Conservation (phyloP, 2,329 filamentous ascomycete genomes). For the Tolypocladium album region DNA sequence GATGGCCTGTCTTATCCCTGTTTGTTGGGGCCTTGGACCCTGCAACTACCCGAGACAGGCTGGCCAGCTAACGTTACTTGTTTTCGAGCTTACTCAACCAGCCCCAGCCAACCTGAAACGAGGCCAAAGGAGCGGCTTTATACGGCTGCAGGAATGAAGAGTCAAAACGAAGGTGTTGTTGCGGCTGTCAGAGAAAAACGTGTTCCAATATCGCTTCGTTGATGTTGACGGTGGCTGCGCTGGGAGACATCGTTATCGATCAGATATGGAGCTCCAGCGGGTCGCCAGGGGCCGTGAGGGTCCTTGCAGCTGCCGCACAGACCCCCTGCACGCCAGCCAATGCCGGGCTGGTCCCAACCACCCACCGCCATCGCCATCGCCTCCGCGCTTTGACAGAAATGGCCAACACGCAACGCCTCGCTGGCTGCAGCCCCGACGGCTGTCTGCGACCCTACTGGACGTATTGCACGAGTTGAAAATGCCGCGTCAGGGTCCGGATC, state of each 20-base stretch:
- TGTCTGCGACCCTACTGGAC: not conserved
- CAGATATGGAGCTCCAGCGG: not conserved
- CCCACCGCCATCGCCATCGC: not conserved
- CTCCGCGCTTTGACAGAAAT: too few species aligned
- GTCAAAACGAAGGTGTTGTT: not conserved
- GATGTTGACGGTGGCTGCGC: not conserved
- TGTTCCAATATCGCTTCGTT: not conserved
- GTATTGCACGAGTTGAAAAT: not conserved
- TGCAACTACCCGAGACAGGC: not conserved
- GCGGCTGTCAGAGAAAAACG: not conserved
- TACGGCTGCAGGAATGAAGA: not conserved
- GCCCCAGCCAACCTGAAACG: not conserved
- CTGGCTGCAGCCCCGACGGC: not conserved
- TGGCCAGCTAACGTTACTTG: not conserved
- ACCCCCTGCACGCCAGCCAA: not conserved
- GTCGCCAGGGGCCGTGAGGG: not conserved
- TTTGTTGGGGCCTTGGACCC: not conserved
- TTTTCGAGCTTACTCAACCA: not conserved
- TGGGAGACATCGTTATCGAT: not conserved
- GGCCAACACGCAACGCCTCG: not conserved
- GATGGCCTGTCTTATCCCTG: not conserved
- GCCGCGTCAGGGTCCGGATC: too few species aligned
- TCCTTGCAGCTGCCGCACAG: not conserved
- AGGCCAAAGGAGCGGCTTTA: not conserved
- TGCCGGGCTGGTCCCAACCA: not conserved